Evolutionary conservation across 1,284 basidiomycete species (phyloP).

Genomic region (Cystobasidiaceae sp.): DNA sequence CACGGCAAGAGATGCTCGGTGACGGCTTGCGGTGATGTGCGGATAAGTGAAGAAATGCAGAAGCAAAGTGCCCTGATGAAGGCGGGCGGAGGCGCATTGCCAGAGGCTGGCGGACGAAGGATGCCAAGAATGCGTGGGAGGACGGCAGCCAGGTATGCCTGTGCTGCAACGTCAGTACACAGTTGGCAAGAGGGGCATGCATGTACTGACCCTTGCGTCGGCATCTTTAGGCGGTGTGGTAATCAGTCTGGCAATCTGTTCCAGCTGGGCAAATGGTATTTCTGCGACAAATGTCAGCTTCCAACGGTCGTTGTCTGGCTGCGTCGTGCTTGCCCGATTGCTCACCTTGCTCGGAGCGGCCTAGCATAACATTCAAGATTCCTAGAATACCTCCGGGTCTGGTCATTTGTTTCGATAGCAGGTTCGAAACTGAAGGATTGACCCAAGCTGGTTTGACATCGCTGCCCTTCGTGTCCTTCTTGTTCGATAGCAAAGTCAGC

Average conservation of each 20-base stretch:
- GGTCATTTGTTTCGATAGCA: slow-evolving; percentile 35
- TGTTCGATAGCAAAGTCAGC: slow-evolving; percentile 7
- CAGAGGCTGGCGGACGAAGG: background rate
- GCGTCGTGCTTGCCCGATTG: background rate
- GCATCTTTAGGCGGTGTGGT: slow-evolving; percentile 5
- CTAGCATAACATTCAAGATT: slow-evolving; percentile 37
- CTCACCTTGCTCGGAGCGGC: slow-evolving; percentile 18
- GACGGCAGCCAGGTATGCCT: slow-evolving; percentile 1
- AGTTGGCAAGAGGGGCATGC: background rate
- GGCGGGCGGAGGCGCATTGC: background rate
- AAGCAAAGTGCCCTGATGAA: slow-evolving; percentile 28
- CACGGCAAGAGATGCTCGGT: background rate
- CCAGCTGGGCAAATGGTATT: slow-evolving; percentile 9
- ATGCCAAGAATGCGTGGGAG: slow-evolving; percentile 13
- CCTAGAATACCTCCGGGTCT: slow-evolving; percentile 36
- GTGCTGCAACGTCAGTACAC: background rate
- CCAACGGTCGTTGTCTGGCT: too few species aligned
- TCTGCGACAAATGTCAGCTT: background rate
- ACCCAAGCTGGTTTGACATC: slow-evolving; percentile 6
- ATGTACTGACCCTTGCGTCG: background rate
- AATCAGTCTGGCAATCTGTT: slow-evolving; percentile 24
- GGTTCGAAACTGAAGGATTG: slow-evolving; percentile 9
- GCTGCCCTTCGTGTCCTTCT: background rate
- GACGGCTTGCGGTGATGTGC: background rate
- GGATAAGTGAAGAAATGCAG: slow-evolving; percentile 23